Evolutionary conservation across 176 grass and related monocot genomes (phyloP), one percentile per base, ranked within the genome.

Genomic region (Juncus inflexus): DNA sequence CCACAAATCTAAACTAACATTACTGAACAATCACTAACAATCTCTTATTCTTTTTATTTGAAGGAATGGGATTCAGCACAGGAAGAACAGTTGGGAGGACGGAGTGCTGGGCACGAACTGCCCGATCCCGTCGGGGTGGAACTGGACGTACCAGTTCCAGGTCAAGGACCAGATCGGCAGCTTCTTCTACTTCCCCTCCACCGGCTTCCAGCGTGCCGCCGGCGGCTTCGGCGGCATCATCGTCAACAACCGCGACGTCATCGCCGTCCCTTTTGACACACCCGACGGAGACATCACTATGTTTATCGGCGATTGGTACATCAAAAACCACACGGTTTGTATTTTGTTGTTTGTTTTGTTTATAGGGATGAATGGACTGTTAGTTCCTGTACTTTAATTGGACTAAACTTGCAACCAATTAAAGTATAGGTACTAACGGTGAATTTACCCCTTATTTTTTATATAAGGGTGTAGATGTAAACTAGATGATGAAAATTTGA

Each of bases 111-210:
- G 86, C 60, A 95, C 90, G 6, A 95, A 84, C 65, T 95, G 90
- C 77, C 90, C 90, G 41, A 89, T 95, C 12, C 86, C 86, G 9
- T 83, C 90, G 0, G 90, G 90, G 3, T 95, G 90, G 90, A 95
- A 95, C 74, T 95, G 90, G 90, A 95, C 90, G 4, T 95, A 95
- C 69, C 69, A 95, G 74, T 89, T 95, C 79, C 86, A 90, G 65
- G 86, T 90, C 40, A 83, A 83, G 60, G 80, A 83, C 52, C 80
- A 83, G 66, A 83, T 83, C 42, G 80, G 80, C 12, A 83, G 74
- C 65, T 83, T 76, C 74, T 83, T 83, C 74, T 83, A 83, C 73
- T 83, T 72, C 73, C 80, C 80, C 10, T 90, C 86, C 62, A 81
- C 58, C 9, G 69, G 64, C 56, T 81, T 95, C 39, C 90, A 95